Evolutionary conservation across 345 rosid genomes (phyloP), one percentile per base, ranked within the genome.

Genomic region (Dipteronia dyeriana): DNA sequence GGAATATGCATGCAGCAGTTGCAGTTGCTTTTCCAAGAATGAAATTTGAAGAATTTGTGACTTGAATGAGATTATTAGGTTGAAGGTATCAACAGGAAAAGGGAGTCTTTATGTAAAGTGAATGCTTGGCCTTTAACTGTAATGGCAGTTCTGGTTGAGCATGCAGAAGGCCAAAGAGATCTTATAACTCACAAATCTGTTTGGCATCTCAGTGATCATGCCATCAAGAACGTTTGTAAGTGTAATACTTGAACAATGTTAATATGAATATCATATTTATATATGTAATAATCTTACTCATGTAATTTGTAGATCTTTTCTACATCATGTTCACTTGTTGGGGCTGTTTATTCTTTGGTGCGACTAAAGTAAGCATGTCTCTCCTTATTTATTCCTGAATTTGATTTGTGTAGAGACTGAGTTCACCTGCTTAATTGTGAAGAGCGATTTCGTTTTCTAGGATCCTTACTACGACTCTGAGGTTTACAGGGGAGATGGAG

Each of bases 401-500:
- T 70, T 22, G 26, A 43, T 25, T 45, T 51, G 45, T 20, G 43
- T 29, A 29, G 43, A 39, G 43, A 43, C 65, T 14, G 49, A 74
- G 38, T 39, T 68, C 2, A 20, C 13, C 26, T 39, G 72, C 25
- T 53, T 77, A 63, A 78, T 71, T 23, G 64, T 23, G 2, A 20
- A 45, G 39, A 41, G 16, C 12, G 12, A 7, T 75, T 47, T 66
- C 12, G 12, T 9, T 75, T 47, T 66, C 23, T 68, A 95, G 98
- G 99, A 93, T 82, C 99, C 98, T 5, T 95, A 84, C 81, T 95
- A 95, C 79, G 99, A 91, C 80, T 93, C 99, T 3, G 98, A 95
- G 47, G 81, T 39, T 26, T 93, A 93, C 66, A 91, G 98, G 75
- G 84, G 81, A 76, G 97, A 95, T 79, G 98, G 97, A 75, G 98